These are phyloP conservation scores for Globisporangium sylvaticum DNA, from an alignment of 352 stramenopile genomes.

Conservation along the genomic window DNA sequence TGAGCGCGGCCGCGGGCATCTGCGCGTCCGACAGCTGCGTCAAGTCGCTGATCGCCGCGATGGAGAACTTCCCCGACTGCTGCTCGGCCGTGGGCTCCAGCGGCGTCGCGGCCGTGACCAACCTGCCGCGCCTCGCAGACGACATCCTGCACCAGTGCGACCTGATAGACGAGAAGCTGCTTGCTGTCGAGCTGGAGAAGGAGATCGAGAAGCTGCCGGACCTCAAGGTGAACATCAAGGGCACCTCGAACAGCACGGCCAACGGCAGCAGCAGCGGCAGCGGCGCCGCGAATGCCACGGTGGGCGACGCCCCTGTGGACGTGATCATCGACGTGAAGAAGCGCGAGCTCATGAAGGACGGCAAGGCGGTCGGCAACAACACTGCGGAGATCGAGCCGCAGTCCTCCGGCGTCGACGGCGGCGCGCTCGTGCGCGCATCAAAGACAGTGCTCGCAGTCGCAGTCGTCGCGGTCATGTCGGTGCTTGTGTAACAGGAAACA, in stretches of 20 bases:
- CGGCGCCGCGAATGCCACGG: background rate
- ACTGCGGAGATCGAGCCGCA: slow-evolving; percentile 7
- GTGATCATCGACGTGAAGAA: slow-evolving; percentile 47
- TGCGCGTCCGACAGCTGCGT: slow-evolving; percentile 20
- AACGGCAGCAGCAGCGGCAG: slow-evolving; percentile 1
- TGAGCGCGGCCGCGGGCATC: slow-evolving; percentile 8
- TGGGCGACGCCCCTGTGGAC: slow-evolving; percentile 19
- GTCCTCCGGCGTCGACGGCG: background rate
- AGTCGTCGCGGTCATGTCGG: slow-evolving; percentile 2
- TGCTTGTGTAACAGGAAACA: background rate
- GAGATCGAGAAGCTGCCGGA: slow-evolving; percentile 22
- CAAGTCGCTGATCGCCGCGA: slow-evolving; percentile 21
- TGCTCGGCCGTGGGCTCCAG: slow-evolving; percentile 12
- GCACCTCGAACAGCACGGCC: slow-evolving; percentile 2
- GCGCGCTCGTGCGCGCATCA: slow-evolving; percentile 1
- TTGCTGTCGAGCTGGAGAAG: slow-evolving; percentile 12
- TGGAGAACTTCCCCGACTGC: slow-evolving; percentile 27
- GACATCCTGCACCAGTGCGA: slow-evolving; percentile 27
- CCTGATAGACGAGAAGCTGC: slow-evolving; percentile 17
- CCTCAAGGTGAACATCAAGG: slow-evolving; percentile 27
- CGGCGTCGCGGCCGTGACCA: slow-evolving; percentile 10
- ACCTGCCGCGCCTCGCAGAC: slow-evolving; percentile 21
- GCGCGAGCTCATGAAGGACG: slow-evolving; percentile 34
- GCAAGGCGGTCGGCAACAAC: background rate
- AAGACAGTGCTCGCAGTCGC: slow-evolving; percentile 3